phyloP scores from a whole-genome alignment of 306 rosid genomes.

The Vachellia pachyceras region DNA sequence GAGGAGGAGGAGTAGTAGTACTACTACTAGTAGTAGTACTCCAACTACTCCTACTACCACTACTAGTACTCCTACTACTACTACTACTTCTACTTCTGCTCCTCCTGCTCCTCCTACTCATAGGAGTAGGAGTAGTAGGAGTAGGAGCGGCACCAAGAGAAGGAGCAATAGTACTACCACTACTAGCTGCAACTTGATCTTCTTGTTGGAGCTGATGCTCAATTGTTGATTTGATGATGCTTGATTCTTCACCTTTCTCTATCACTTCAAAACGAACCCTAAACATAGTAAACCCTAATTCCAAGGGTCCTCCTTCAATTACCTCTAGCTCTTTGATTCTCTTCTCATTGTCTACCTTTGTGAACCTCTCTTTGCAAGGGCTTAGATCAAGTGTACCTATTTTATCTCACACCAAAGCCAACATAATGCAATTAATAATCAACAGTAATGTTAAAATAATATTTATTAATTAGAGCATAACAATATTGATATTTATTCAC shows the following conservation, averaged over 20 bases:
- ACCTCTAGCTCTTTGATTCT: constrained; percentile 61
- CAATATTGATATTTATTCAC: too few relatives aligned
- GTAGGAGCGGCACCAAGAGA: too few relatives aligned
- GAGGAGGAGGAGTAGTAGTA: too few relatives aligned
- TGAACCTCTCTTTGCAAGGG: constrained; percentile 24
- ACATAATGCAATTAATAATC: background rate
- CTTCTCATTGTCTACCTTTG: constrained; percentile 2
- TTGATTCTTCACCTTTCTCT: constrained; percentile 49
- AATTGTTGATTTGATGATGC: constrained; percentile 52
- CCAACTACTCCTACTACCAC: too few relatives aligned
- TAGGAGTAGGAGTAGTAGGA: too few relatives aligned
- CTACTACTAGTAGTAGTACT: too few relatives aligned
- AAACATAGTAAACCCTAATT: constrained; percentile 56
- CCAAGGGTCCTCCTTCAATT: constrained; percentile 69
- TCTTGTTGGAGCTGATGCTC: constrained; percentile 59
- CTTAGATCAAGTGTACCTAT: constrained; percentile 16
- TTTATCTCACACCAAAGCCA: background rate
- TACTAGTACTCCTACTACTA: too few relatives aligned
- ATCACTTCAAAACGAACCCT: constrained; percentile 17
- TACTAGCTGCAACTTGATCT: constrained; percentile 51
- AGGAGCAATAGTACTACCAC: too few relatives aligned
- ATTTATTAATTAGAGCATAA: too few relatives aligned
- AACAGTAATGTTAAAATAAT: too few relatives aligned
- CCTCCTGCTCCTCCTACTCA: too few relatives aligned
- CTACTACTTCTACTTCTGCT: too few relatives aligned